These are phyloP conservation scores for Zanthoxylum bungeanum DNA, from an alignment of 345 rosid species.

Conservation along the genomic window DNA sequence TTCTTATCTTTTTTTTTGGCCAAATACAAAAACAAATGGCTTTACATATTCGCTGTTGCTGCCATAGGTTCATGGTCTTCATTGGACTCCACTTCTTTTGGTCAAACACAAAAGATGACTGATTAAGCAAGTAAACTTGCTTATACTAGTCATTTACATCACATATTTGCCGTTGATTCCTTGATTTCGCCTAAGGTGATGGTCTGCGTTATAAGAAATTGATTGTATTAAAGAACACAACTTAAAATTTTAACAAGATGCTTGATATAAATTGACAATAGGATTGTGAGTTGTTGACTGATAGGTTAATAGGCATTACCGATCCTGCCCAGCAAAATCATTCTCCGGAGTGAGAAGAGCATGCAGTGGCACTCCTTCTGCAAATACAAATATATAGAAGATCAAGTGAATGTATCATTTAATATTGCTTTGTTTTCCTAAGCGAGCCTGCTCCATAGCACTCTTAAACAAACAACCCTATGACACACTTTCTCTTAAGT, in stretches of 20 bases:
- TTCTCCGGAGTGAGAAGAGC: slow-evolving; percentile 96
- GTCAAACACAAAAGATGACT: slow-evolving; percentile 12
- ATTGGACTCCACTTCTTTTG: slow-evolving; percentile 10
- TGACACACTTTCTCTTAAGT: neutral
- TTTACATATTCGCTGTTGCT: slow-evolving; percentile 54
- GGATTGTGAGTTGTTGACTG: neutral
- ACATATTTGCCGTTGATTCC: slow-evolving; percentile 64
- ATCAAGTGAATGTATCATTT: neutral
- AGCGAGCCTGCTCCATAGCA: neutral
- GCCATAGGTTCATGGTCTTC: slow-evolving; percentile 64
- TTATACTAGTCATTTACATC: slow-evolving; percentile 9
- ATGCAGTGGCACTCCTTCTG: slow-evolving; percentile 99
- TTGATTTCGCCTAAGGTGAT: slow-evolving; percentile 76
- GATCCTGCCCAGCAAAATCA: slow-evolving; percentile 93
- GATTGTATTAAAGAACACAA: neutral
- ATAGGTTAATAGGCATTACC: slow-evolving; percentile 35
- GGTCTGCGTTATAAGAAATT: slow-evolving; percentile 33
- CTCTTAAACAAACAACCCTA: neutral
- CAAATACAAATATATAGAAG: slow-evolving; percentile 4
- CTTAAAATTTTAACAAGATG: neutral
- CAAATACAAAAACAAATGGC: slow-evolving; percentile 10
- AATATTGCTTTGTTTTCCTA: neutral
- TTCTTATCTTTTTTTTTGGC: neutral
- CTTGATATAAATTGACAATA: neutral
- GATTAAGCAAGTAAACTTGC: slow-evolving; percentile 7